A percentile compares a stretch with the other conserved stretches of the same genome.
These are phyloP conservation scores for Botrytis medusae DNA, from an alignment of 2,329 filamentous ascomycete genomes.

Conservation along the genomic window DNA sequence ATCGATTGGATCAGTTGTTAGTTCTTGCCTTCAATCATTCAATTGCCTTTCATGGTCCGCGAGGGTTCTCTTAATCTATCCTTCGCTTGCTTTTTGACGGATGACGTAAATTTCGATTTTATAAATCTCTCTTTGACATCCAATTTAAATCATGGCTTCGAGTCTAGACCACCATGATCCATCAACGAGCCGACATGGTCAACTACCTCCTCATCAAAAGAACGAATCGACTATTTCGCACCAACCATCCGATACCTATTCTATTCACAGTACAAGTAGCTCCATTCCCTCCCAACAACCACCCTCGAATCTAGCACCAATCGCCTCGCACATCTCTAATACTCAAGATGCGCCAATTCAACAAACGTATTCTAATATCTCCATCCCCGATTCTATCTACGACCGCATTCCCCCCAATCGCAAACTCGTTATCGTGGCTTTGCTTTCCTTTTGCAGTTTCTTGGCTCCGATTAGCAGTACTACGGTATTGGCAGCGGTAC, in stretches of 20 bases:
- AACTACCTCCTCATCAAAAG: background rate
- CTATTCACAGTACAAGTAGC: conserved; percentile 14
- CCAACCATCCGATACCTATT: background rate
- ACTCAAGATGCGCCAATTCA: conserved; percentile 38
- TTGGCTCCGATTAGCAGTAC: conserved; percentile 74
- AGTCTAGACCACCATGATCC: background rate
- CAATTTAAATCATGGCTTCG: conserved; percentile 3
- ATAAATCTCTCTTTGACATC: background rate
- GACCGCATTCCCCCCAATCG: conserved; percentile 59
- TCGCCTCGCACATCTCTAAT: conserved; percentile 35
- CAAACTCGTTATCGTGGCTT: conserved; percentile 65
- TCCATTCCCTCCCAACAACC: background rate
- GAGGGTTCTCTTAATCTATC: background rate
- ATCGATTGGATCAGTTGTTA: background rate
- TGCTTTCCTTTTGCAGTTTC: conserved; percentile 74
- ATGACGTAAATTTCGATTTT: background rate
- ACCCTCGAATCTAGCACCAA: conserved; percentile 24
- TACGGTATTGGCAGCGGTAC: conserved; percentile 69
- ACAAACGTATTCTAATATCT: conserved; percentile 33
- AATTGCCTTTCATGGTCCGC: conserved; percentile 8
- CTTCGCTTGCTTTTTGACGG: background rate
- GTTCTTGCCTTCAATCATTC: background rate
- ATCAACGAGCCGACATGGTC: background rate
- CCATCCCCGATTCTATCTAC: conserved; percentile 56
- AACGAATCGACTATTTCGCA: background rate